Percentiles rank a stretch among this genome's conserved stretches.
These are phyloP conservation scores for Neospermospora avenae DNA, from an alignment of 2,329 filamentous ascomycete species.

Conservation along the genomic window DNA sequence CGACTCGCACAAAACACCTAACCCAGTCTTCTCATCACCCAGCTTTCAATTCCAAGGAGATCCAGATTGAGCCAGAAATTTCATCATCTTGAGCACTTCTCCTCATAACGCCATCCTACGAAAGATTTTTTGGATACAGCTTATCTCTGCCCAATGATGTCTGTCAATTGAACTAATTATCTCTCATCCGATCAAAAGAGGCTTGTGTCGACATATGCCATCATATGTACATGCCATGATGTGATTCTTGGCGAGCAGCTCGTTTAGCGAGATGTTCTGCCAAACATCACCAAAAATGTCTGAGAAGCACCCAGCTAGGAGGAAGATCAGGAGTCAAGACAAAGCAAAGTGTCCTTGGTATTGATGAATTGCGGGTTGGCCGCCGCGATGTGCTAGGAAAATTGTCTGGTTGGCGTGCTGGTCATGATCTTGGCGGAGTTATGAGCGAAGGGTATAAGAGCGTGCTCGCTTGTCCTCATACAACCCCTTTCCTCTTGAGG, in stretches of 20 bases:
- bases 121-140: too few relatives aligned
- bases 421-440: background rate
- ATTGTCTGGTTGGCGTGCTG: background rate
- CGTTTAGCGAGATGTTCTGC: background rate
- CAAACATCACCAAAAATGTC: background rate
- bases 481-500: too few relatives aligned
- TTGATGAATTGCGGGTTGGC: background rate
- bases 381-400: background rate
- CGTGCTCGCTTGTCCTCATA: background rate
- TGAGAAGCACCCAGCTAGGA: too few relatives aligned
- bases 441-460: background rate
- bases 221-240: slow-evolving; percentile 2
- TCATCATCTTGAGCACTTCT: too few relatives aligned
- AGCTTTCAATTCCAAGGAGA: too few relatives aligned
- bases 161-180: too few relatives aligned
- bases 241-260: background rate
- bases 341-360: background rate
- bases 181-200: too few relatives aligned
- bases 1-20: too few relatives aligned
- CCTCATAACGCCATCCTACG: too few relatives aligned
- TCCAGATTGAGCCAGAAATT: too few relatives aligned
- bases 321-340: background rate
- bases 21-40: too few relatives aligned
- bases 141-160: too few relatives aligned
- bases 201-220: background rate